Base-by-base conservation (phyloP, 371 early-diverging fungal species). In the Rhizomucor pusillus region DNA sequence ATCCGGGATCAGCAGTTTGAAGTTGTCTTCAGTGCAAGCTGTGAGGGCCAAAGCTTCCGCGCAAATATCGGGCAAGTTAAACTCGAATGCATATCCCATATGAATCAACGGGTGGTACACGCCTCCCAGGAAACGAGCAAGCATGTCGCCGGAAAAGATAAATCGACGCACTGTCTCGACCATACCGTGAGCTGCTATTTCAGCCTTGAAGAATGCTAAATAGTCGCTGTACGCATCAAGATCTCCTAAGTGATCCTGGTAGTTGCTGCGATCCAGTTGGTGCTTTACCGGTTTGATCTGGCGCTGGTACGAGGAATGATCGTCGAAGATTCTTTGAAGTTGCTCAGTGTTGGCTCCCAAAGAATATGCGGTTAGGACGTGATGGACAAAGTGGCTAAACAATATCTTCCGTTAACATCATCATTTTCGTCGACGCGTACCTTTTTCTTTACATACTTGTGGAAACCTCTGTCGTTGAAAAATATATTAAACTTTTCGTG, bases 61-160 rank as follows among this genome's bases (percentile, higher is more conserved):
- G 12, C 65, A 63, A 12, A 75, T 63, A 14, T 77, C 67, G 20
- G 73, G 68, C 37, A 79, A 63, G 19, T 74, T 76, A 62, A 84
- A 86, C 52, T 86, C 87, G 14, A 84, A 47, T 0, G 80, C 84
- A 39, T 83, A 84, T 6, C 85, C 85, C 19, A 84, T 61, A 62
- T 83, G 84, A 48, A 86, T 82, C 2, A 86, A 22, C 7, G 85
- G 81, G 56, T 84, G 83, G 47, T 69, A 73, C 0, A 72, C 64
- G 4, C 82, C 85, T 44, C 71, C 73, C 20, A 84, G 52, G 0
- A 67, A 57, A 13, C 73, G 59, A 3, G 66, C 64, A 7, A 81
- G 41, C 19, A 81, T 46, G 19, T 73, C 70, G 5, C 64, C 56
- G 35, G 73, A 67, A 47, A 76, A 75, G 0, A 77, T 65, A 52